Evolutionary conservation across 1,284 basidiomycete species (phyloP), one percentile per base, ranked within the genome.

Genomic region (Pyrrhoderma noxium): DNA sequence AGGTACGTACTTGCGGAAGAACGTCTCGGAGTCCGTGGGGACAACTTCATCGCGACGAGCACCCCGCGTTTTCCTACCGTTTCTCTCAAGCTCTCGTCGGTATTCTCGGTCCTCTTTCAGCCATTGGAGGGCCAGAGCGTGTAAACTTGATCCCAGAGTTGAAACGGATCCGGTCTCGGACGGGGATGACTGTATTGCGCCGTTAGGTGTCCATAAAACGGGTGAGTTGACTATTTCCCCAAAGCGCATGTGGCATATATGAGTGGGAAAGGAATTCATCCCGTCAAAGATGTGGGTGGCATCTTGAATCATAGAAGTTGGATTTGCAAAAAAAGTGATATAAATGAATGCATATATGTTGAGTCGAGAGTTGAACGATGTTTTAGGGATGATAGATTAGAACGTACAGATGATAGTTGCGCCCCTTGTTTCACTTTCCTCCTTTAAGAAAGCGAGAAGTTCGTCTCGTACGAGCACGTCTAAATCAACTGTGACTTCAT

Each of bases 401-500:
- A 38, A 41, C 85, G 59, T 63, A 84, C 91, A 99, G 47, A 99
- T 70, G 53, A 99, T 89, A 3, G 95, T 98, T 2, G 94, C 90
- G 0, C 82, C 80, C 19, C 96, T 78, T 11, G 70, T 67, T 57
- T 87, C 79, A 56, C 90, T 90, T 63, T 99, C 96, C 18, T 77
- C 69, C 57, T 85, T 85, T 40, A 99, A 75, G 68, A 98, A 99
- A 16, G 74, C 78, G 58, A 99, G 79, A 19, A 99, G 73, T 57
- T 96, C 90, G 47, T 90, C 82, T 43, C 96, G 84, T 40, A 99
- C 96, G 37, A 98, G 79, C 4, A 98, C 94, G 61, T 99, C 96
- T n/a, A 99, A 74, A 65, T 99, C 96, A 31, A 99, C 96, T 0
- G 95, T 99, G 48, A 98, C 90, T 73, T 99, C 96, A 63, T 99